Conservation (phyloP, 176 grass and related monocot species). For the Raddia distichophylla region DNA sequence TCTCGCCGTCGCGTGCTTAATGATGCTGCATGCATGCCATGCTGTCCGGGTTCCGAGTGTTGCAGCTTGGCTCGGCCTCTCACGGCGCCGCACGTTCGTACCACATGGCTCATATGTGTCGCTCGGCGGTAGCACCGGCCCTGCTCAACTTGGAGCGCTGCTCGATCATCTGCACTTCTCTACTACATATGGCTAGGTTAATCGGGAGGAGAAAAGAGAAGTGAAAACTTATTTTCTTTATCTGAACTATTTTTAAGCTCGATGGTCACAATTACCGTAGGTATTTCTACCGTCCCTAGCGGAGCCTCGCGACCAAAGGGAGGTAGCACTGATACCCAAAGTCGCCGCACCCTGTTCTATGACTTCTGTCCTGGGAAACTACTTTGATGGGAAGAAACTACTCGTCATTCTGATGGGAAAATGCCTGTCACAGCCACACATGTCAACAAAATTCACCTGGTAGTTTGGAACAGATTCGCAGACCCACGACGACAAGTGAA, state of each 20-base stretch:
- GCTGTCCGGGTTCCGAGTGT: background rate
- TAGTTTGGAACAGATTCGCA: background rate
- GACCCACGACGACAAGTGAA: background rate
- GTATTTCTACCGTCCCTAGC: too few relatives aligned
- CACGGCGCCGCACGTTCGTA: background rate
- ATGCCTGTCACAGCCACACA: background rate
- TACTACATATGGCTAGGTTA: background rate
- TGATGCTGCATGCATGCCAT: background rate
- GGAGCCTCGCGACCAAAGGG: too few relatives aligned
- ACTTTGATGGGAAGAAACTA: background rate
- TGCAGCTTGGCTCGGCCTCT: background rate
- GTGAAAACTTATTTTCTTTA: background rate
- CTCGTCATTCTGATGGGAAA: background rate
- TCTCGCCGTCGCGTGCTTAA: background rate
- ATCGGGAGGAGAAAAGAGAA: too few relatives aligned
- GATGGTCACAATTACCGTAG: too few relatives aligned
- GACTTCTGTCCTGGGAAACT: background rate
- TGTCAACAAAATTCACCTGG: background rate
- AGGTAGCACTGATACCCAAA: too few relatives aligned
- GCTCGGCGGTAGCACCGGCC: background rate
- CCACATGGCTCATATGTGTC: slow-evolving; percentile 24
- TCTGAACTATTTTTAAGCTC: too few relatives aligned
- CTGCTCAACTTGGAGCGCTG: background rate
- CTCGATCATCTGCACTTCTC: background rate
- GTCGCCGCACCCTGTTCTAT: background rate